These are phyloP conservation scores for Candida koratica DNA, from an alignment of 805 yeast genomes.

Conservation along the genomic window DNA sequence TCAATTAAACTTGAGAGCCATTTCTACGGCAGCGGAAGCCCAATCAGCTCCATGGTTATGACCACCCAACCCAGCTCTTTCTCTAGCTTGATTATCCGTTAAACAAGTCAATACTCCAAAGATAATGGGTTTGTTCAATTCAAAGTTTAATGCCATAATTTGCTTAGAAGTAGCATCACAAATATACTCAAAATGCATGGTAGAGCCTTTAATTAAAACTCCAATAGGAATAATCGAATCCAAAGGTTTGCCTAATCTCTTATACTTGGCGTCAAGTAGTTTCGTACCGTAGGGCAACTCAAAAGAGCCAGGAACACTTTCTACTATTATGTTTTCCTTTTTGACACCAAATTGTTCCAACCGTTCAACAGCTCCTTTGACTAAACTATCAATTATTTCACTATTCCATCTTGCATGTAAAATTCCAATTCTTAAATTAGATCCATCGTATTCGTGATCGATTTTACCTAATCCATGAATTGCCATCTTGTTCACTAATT, in stretches of 20 bases:
- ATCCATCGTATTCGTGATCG: conserved; percentile 67
- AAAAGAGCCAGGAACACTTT: conserved; percentile 91
- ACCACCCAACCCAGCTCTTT: conserved; percentile 85
- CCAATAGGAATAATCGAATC: conserved; percentile 95
- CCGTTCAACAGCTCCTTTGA: conserved; percentile 67
- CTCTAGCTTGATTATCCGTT: conserved; percentile 90
- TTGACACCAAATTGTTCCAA: conserved; percentile 64
- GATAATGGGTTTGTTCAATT: conserved; percentile 71
- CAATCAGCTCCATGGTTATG: conserved; percentile 98
- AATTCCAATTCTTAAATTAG: conserved; percentile 70
- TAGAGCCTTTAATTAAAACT: conserved; percentile 89
- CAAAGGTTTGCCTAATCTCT: conserved; percentile 42
- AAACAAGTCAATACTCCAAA: conserved; percentile 92
- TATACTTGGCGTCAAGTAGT: conserved; percentile 45
- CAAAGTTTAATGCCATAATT: conserved; percentile 75
- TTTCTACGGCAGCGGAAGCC: conserved; percentile 99
- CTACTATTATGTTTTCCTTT: conserved; percentile 71
- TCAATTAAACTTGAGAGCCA: conserved; percentile 45
- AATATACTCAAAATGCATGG: conserved; percentile 98
- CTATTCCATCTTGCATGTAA: conserved; percentile 96
- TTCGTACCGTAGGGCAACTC: conserved; percentile 85
- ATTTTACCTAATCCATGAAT: conserved; percentile 75
- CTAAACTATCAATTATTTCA: conserved; percentile 70
- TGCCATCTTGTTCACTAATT: conserved; percentile 55
- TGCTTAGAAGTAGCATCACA: conserved; percentile 85